Base-by-base conservation (phyloP, 345 rosid species). In the Schrenkiella parvula region DNA sequence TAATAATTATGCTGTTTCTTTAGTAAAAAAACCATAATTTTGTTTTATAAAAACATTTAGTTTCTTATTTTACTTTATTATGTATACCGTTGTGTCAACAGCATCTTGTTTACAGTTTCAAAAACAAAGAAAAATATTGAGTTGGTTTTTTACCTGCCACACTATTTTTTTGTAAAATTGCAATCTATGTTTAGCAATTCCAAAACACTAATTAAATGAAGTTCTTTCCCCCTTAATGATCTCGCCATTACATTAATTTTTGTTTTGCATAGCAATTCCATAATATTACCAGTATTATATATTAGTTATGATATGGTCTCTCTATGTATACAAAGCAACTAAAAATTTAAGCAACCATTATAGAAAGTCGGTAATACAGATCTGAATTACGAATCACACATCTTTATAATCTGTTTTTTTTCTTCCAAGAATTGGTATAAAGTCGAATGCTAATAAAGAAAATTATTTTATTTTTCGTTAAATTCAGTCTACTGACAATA, bases 401-500 rank as follows among this genome's bases (percentile, higher is more conserved):
- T 44, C 35, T 23, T 13, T 8, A 9, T 32, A 6, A 21, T 43
- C 23, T 21, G 9, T 48, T 50, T 5, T 11, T 15, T 3, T 8
- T 65, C 22, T 17, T 2, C 8, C 52, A 29, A 19, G 34, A 64
- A 23, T 44, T 64, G 26, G 31, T 62, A 41, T 19, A 25, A 73
- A 44, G 13, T 35, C 61, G 68, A 59, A 60, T 37, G n/a, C 31
- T 60, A 32, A 28, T 28, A 31, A 32, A n/a, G 14, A 9, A 42
- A 52, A 26, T n/a, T 10, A 6, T 2, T 5, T 28, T 18, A 11
- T 14, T 37, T 56, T 17, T 51, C 11, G 21, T 72, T 52, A 41
- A 53, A 63, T 21, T 19, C 4, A 31, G 15, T 29, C 8, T 39
- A 59, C 46, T 68, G 51, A 75, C 64, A 68, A 63, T 61, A 25